Evolutionary conservation across 176 grass and related monocot genomes (phyloP).

Genomic region (Aegilops sharonensis): DNA sequence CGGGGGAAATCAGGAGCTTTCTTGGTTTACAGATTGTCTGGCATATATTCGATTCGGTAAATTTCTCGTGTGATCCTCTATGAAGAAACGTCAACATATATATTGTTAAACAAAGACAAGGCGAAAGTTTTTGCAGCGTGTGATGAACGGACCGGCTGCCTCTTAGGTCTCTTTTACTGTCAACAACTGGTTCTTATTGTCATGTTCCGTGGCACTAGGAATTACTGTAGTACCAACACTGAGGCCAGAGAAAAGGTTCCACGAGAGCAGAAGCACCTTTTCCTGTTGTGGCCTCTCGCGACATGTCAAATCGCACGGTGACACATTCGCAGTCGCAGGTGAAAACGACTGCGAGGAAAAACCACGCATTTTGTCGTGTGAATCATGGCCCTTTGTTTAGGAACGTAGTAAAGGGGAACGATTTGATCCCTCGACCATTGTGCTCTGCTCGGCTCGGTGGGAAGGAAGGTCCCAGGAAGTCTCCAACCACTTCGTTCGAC

Average conservation of each 20-base stretch:
- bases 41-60: constrained; percentile 6
- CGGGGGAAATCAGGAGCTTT: background rate
- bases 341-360: background rate
- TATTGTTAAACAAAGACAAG: background rate
- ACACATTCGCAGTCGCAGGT: background rate
- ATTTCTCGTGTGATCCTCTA: background rate
- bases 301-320: background rate
- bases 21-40: constrained; percentile 29
- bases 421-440: background rate
- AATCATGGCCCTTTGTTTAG: background rate
- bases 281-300: background rate
- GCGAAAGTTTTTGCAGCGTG: background rate
- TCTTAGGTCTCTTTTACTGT: background rate
- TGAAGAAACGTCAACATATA: background rate
- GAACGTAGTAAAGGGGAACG: too few relatives aligned
- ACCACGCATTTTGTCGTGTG: background rate
- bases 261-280: background rate
- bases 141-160: background rate
- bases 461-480: background rate
- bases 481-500: background rate
- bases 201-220: background rate
- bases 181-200: background rate
- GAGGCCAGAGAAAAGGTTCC: background rate
- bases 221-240: too few relatives aligned
- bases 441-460: background rate